Conservation (phyloP, 768 basidiomycete species). For the Mycena rosella region DNA sequence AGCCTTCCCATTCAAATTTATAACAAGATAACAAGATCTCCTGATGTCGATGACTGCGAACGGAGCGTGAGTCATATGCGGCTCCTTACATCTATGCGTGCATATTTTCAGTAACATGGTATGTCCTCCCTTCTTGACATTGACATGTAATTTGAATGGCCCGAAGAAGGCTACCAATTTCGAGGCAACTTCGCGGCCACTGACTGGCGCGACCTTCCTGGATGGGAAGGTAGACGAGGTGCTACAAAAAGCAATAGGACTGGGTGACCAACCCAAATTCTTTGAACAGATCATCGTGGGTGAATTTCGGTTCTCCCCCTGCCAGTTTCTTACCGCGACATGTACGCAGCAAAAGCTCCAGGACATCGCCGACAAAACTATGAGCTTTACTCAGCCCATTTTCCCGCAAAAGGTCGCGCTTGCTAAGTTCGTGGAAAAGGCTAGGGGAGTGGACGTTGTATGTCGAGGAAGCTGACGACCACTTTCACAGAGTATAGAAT, state of each 20-base stretch:
- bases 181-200: background rate
- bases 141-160: too few species aligned
- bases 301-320: background rate
- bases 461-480: background rate
- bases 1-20: too few species aligned
- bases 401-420: slow-evolving; percentile 23
- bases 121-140: too few species aligned
- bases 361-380: slow-evolving; percentile 14
- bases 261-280: slow-evolving; percentile 2
- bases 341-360: background rate
- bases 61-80: too few species aligned
- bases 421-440: slow-evolving; percentile 26
- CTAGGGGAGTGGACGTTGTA: background rate
- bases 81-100: too few species aligned
- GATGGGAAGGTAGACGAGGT: slow-evolving; percentile 15
- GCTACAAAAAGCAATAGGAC: slow-evolving; percentile 17
- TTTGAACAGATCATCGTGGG: slow-evolving; percentile 14
- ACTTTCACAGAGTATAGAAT: slow-evolving; percentile 6
- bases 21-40: too few species aligned
- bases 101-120: too few species aligned
- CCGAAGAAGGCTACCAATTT: background rate
- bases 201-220: background rate
- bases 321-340: background rate
- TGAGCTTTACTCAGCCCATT: slow-evolving; percentile 23
- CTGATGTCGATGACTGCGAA: too few species aligned